phyloP scores from a whole-genome alignment of 345 rosid genomes.

The Arabidopsis thaliana region DNA sequence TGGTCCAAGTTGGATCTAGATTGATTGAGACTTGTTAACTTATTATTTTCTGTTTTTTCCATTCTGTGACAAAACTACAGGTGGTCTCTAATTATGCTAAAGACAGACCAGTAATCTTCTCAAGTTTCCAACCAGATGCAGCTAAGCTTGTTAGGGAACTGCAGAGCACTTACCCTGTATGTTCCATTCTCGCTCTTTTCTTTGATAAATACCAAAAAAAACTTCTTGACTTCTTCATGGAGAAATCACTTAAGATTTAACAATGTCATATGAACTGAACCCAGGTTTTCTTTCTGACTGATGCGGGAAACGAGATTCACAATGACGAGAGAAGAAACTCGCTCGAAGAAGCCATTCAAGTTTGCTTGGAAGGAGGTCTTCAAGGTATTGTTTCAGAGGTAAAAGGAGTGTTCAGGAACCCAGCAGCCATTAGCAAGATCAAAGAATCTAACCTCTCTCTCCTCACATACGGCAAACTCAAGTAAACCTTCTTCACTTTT shows the following conservation, averaged over 20 bases:
- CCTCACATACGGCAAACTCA: slow-evolving; percentile 83
- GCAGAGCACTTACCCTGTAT: slow-evolving; percentile 80
- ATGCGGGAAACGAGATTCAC: slow-evolving; percentile 64
- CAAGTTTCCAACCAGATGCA: slow-evolving; percentile 93
- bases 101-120: slow-evolving; percentile 78
- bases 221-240: not conserved
- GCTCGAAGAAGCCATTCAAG: slow-evolving; percentile 77
- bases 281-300: slow-evolving; percentile 83
- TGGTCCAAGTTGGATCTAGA: not conserved
- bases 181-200: slow-evolving; percentile 22
- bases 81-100: slow-evolving; percentile 66
- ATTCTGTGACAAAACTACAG: slow-evolving; percentile 38
- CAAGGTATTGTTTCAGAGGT: slow-evolving; percentile 90
- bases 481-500: slow-evolving; percentile 44
- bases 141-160: slow-evolving; percentile 69
- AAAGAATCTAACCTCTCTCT: slow-evolving; percentile 85
- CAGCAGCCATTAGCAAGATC: slow-evolving; percentile 69
- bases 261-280: not conserved
- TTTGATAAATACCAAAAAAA: not conserved
- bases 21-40: not conserved
- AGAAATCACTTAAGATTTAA: not conserved
- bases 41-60: not conserved
- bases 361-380: slow-evolving; percentile 77
- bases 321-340: slow-evolving; percentile 80
- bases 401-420: slow-evolving; percentile 78